Evolutionary conservation across 495 filamentous ascomycete species (phyloP).

Genomic region (Staphylotrichum tortipilum): DNA sequence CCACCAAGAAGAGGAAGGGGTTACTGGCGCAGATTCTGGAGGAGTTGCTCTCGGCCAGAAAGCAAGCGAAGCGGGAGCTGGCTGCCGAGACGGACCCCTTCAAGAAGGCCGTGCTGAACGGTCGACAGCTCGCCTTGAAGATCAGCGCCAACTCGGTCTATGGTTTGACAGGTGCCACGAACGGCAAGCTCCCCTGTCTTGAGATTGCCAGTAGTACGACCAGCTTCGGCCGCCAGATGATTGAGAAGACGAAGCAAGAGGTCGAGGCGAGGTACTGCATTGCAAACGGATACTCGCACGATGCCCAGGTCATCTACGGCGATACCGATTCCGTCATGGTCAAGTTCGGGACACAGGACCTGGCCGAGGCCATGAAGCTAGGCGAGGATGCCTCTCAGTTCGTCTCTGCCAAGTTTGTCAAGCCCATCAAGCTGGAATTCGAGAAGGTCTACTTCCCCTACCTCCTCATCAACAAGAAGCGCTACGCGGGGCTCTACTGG

Average conservation of each 20-base stretch:
- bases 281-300: constrained; percentile 85
- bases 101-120: constrained; percentile 96
- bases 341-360: constrained; percentile 83
- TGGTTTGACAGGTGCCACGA: constrained; percentile 90
- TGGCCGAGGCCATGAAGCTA: constrained; percentile 84
- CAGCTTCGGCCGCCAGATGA: constrained; percentile 94
- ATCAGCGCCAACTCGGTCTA: constrained; percentile 98
- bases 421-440: constrained; percentile 97
- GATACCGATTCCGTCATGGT: constrained; percentile 99
- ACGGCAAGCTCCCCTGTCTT: constrained; percentile 91
- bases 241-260: constrained; percentile 89
- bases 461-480: constrained; percentile 98
- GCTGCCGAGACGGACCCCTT: constrained; percentile 89
- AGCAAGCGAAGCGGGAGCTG: constrained; percentile 84
- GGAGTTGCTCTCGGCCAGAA: constrained; percentile 79
- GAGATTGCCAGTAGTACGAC: constrained; percentile 95
- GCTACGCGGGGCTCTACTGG: constrained; percentile 96
- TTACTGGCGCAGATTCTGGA: constrained; percentile 91
- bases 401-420: constrained; percentile 86
- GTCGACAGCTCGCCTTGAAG: constrained; percentile 93
- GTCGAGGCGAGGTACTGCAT: constrained; percentile 85
- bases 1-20: constrained; percentile 79
- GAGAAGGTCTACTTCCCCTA: constrained; percentile 99
- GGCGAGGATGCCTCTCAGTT: constrained; percentile 80
- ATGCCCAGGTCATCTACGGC: constrained; percentile 95